Conservation (phyloP, 345 rosid species). For the Citrus hindsii region DNA sequence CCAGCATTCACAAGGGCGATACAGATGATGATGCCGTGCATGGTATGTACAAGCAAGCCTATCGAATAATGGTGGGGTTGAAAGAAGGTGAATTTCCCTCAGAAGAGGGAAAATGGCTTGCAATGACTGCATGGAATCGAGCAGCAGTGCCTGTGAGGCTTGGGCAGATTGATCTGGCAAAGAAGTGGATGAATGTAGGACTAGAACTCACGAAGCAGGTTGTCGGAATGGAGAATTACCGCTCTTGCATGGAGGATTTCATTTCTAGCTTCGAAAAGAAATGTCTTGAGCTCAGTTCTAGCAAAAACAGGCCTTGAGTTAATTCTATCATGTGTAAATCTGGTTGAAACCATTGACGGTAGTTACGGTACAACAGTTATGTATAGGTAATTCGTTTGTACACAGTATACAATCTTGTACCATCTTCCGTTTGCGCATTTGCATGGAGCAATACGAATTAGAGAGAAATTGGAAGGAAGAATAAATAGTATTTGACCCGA, state of each 20-base stretch:
- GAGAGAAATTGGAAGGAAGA: not conserved
- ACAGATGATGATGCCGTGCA: constrained; percentile 56
- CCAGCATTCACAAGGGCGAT: constrained; percentile 71
- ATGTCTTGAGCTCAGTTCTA: constrained; percentile 15
- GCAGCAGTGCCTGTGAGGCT: constrained; percentile 71
- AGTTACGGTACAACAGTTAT: not conserved
- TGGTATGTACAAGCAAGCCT: constrained; percentile 77
- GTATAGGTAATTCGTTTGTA: not conserved
- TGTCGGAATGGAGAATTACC: constrained; percentile 69
- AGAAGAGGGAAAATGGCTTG: constrained; percentile 96
- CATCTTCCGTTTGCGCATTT: not conserved
- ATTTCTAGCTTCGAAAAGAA: constrained; percentile 46
- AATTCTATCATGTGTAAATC: not conserved
- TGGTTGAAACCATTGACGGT: not conserved
- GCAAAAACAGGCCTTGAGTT: constrained; percentile 12
- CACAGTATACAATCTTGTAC: not conserved
- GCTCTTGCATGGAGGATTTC: constrained; percentile 83
- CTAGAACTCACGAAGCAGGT: constrained; percentile 68
- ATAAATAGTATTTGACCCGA: not conserved
- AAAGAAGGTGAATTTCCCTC: constrained; percentile 80
- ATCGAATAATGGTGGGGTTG: constrained; percentile 82
- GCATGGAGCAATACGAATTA: not conserved
- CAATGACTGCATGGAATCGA: constrained; percentile 93
- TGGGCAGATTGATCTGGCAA: constrained; percentile 63
- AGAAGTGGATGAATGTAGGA: constrained; percentile 72